Conservation (phyloP, 208 protist species). For the Angomonas deanei region DNA sequence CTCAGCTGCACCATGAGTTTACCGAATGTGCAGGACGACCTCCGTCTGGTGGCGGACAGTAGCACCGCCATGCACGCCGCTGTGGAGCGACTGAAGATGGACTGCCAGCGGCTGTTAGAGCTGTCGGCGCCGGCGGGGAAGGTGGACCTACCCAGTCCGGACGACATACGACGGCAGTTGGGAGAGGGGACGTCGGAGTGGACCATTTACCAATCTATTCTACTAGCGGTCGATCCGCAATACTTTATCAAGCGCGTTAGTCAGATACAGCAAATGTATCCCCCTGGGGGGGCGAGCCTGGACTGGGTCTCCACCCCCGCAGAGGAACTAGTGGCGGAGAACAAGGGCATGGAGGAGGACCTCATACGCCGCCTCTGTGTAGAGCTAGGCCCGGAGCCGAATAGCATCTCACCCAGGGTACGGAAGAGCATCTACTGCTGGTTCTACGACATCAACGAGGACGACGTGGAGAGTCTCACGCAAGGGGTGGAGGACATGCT, state of each 20-base stretch:
- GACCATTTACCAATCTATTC: constrained; percentile 25
- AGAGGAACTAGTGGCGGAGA: constrained; percentile 23
- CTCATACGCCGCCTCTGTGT: constrained; percentile 45
- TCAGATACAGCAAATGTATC: constrained; percentile 26
- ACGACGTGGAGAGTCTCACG: constrained; percentile 29
- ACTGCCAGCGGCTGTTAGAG: constrained; percentile 8
- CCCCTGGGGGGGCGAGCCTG: constrained; percentile 19
- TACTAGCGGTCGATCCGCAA: constrained; percentile 30
- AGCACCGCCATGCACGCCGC: constrained; percentile 13
- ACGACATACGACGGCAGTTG: constrained; percentile 20
- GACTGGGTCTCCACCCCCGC: constrained; percentile 15
- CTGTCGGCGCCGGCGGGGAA: not conserved
- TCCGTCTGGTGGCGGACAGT: constrained; percentile 16
- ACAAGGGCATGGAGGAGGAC: constrained; percentile 36
- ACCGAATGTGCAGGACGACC: constrained; percentile 25
- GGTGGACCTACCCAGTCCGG: not conserved
- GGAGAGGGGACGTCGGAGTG: constrained; percentile 26
- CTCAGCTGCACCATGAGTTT: constrained; percentile 46
- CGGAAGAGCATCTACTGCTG: constrained; percentile 42
- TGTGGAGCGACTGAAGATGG: constrained; percentile 17
- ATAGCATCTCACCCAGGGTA: constrained; percentile 36
- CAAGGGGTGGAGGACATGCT: constrained; percentile 29
- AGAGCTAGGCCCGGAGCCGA: constrained; percentile 58
- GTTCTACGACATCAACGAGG: constrained; percentile 32
- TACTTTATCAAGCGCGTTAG: constrained; percentile 36